Conservation (phyloP, 1,139 yeast genomes). For the Taphrina betulina region DNA sequence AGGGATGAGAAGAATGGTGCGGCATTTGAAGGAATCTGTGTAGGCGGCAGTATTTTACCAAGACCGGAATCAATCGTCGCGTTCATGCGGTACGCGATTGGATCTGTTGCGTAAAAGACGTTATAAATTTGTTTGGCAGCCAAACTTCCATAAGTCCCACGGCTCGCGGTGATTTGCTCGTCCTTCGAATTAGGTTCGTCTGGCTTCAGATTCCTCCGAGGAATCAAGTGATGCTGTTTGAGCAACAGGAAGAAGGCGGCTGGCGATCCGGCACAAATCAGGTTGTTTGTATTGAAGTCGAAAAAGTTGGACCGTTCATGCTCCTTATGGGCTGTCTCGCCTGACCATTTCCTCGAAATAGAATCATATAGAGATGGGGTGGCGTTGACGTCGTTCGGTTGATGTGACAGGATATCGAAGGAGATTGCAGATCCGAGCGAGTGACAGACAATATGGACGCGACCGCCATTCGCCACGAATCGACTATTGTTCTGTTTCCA, state of each 20-base stretch:
- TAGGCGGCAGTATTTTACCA: slow-evolving; percentile 41
- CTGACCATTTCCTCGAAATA: slow-evolving; percentile 34
- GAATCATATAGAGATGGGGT: slow-evolving; percentile 31
- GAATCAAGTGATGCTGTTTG: slow-evolving; percentile 38
- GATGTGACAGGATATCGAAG: slow-evolving; percentile 69
- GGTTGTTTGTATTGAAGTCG: slow-evolving; percentile 68
- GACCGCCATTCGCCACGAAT: slow-evolving; percentile 57
- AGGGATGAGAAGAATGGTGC: slow-evolving; percentile 26
- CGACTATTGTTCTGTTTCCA: slow-evolving; percentile 65
- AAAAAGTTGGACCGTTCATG: slow-evolving; percentile 42
- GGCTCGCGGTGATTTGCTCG: slow-evolving; percentile 1
- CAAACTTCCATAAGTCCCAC: slow-evolving; percentile 45
- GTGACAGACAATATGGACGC: slow-evolving; percentile 82
- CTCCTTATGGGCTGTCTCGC: neutral
- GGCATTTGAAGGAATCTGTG: slow-evolving; percentile 40
- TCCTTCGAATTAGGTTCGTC: slow-evolving; percentile 19
- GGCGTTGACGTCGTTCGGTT: slow-evolving; percentile 46
- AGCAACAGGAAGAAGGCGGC: slow-evolving; percentile 66
- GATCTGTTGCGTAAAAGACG: slow-evolving; percentile 48
- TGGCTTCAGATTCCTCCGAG: slow-evolving; percentile 33
- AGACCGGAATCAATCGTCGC: slow-evolving; percentile 46
- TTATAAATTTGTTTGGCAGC: slow-evolving; percentile 48
- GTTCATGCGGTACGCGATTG: slow-evolving; percentile 46
- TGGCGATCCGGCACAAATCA: slow-evolving; percentile 86
- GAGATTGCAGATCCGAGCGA: slow-evolving; percentile 86